phyloP scores from a whole-genome alignment of 1,139 yeast genomes.

The Candida dubliniensis region DNA sequence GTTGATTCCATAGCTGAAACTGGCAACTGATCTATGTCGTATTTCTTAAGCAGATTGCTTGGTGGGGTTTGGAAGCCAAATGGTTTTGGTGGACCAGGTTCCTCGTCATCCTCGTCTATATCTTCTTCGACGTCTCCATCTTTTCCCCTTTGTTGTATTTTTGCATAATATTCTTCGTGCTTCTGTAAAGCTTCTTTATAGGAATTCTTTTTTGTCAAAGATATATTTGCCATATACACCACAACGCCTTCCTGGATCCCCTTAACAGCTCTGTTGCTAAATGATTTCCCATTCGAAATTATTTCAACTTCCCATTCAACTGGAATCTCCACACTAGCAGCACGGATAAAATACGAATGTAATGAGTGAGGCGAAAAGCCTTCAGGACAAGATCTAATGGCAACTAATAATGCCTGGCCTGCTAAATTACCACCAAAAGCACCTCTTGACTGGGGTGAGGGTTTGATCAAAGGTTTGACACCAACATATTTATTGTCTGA shows the following conservation, averaged over 20 bases:
- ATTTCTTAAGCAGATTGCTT: slow-evolving; percentile 29
- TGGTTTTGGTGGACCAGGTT: slow-evolving; percentile 28
- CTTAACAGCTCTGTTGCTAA: slow-evolving; percentile 56
- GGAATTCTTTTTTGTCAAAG: slow-evolving; percentile 45
- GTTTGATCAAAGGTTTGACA: slow-evolving; percentile 27
- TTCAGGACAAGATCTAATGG: slow-evolving; percentile 25
- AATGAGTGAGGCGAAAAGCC: slow-evolving; percentile 40
- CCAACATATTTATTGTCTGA: slow-evolving; percentile 22
- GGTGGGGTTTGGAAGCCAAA: slow-evolving; percentile 40
- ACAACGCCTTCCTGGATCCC: slow-evolving; percentile 55
- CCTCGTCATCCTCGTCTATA: slow-evolving; percentile 28
- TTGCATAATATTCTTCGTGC: slow-evolving; percentile 26
- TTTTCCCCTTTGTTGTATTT: slow-evolving; percentile 15
- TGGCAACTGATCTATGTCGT: slow-evolving; percentile 19
- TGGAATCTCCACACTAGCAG: slow-evolving; percentile 20
- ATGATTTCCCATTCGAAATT: slow-evolving; percentile 57
- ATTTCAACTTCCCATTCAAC: slow-evolving; percentile 37
- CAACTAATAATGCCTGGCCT: slow-evolving; percentile 39
- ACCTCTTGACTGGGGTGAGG: slow-evolving; percentile 27
- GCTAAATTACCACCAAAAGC: slow-evolving; percentile 38
- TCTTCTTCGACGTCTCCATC: slow-evolving; percentile 24
- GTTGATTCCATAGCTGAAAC: slow-evolving; percentile 19
- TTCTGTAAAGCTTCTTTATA: slow-evolving; percentile 20
- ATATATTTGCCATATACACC: slow-evolving; percentile 53
- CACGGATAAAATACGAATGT: slow-evolving; percentile 34